A percentile compares a stretch with the other conserved stretches of the same genome.
Conservation (phyloP, 2,329 filamentous ascomycete species). For the Herpotrichia juniperi region DNA sequence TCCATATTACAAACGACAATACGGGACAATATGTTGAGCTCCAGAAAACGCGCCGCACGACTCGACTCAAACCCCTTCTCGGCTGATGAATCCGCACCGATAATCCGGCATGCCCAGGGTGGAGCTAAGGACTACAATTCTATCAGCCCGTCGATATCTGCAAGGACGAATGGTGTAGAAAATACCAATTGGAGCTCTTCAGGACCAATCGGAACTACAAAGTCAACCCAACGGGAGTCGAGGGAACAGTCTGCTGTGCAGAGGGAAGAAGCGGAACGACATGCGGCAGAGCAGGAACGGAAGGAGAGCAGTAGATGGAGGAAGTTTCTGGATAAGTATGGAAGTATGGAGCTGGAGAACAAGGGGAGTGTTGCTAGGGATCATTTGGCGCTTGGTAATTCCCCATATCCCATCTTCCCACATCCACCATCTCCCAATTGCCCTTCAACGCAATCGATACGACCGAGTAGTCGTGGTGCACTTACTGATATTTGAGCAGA, state of each 20-base stretch:
- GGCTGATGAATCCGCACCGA: slow-evolving; percentile 41
- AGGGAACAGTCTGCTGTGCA: no score
- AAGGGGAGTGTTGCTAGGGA: slow-evolving; percentile 84
- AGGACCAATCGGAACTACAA: not conserved
- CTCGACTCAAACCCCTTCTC: not conserved
- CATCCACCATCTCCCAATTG: slow-evolving; percentile 22
- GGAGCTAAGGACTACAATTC: slow-evolving; percentile 26
- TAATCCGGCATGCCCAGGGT: slow-evolving; percentile 17
- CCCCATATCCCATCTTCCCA: not conserved
- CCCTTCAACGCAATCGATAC: not conserved
- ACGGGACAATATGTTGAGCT: not conserved
- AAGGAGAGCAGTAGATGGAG: slow-evolving; percentile 58
- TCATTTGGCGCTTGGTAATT: slow-evolving; percentile 76
- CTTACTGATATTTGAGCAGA: slow-evolving; percentile 55
- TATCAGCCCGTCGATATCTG: slow-evolving; percentile 22
- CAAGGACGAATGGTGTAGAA: slow-evolving; percentile 5
- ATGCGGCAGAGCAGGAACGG: slow-evolving; percentile 26
- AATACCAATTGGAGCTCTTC: not conserved
- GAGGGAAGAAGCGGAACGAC: slow-evolving; percentile 27
- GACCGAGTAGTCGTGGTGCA: no score
- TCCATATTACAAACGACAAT: not conserved
- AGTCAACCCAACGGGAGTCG: slow-evolving; percentile 7
- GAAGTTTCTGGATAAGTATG: slow-evolving; percentile 63
- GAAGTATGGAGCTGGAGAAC: slow-evolving; percentile 78
- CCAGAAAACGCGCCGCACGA: slow-evolving; percentile 18